Evolutionary conservation across 2,329 filamentous ascomycete species (phyloP).

Genomic region (Alternaria solani): DNA sequence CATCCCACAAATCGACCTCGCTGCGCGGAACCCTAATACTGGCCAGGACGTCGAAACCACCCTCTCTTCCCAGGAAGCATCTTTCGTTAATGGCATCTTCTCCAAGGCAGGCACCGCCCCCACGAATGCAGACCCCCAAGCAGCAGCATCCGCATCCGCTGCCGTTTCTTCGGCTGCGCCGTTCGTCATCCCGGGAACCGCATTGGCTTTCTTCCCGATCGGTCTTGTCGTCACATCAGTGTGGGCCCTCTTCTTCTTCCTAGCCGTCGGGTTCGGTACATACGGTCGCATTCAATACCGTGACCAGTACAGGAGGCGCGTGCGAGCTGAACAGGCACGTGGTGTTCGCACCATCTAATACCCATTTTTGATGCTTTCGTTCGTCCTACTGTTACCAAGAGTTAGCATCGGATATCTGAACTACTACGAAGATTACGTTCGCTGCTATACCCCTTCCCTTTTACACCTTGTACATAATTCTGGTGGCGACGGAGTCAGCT

Average conservation of each 20-base stretch:
- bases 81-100: slow-evolving; percentile 76
- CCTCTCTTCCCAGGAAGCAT: slow-evolving; percentile 73
- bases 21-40: slow-evolving; percentile 58
- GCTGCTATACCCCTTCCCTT: slow-evolving; percentile 26
- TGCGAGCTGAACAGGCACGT: slow-evolving; percentile 51
- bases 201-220: slow-evolving; percentile 73
- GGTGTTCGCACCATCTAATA: slow-evolving; percentile 48
- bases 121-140: slow-evolving; percentile 57
- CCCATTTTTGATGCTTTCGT: neutral
- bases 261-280: slow-evolving; percentile 69
- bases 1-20: slow-evolving; percentile 72
- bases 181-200: slow-evolving; percentile 74
- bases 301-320: slow-evolving; percentile 66
- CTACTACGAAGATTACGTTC: slow-evolving; percentile 27
- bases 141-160: slow-evolving; percentile 49
- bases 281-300: slow-evolving; percentile 71
- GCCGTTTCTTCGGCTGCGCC: slow-evolving; percentile 55
- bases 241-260: slow-evolving; percentile 66
- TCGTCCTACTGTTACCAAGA: neutral
- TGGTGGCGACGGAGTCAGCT: slow-evolving; percentile 9
- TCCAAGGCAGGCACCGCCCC: slow-evolving; percentile 61
- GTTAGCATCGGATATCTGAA: slow-evolving; percentile 5
- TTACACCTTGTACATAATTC: slow-evolving; percentile 33
- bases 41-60: slow-evolving; percentile 67
- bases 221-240: slow-evolving; percentile 71